Evolutionary conservation across 495 filamentous ascomycete species (phyloP).

Genomic region (Penicillium cataractarum): DNA sequence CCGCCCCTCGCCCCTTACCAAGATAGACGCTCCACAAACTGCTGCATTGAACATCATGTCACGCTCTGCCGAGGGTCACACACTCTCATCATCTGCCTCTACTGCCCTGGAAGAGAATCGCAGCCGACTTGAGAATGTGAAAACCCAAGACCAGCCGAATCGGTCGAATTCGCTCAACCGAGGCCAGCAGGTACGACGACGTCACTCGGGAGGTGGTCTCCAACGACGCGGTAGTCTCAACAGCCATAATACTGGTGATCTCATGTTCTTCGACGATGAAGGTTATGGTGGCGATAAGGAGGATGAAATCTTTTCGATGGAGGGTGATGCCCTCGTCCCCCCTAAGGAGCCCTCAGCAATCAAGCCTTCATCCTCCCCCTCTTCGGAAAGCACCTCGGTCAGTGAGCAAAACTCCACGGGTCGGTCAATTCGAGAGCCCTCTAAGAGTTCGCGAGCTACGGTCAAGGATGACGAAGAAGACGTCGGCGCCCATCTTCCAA

Average conservation of each 20-base stretch:
- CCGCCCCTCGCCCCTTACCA: slow-evolving; percentile 22
- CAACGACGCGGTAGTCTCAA: slow-evolving; percentile 68
- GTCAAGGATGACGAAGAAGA: slow-evolving; percentile 23
- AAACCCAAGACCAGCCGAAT: slow-evolving; percentile 33
- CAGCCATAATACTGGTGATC: slow-evolving; percentile 60
- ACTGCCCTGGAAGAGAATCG: slow-evolving; percentile 44
- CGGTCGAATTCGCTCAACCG: slow-evolving; percentile 41
- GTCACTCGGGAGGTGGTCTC: slow-evolving; percentile 81
- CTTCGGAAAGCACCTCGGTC: slow-evolving; percentile 5
- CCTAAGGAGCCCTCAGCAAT: slow-evolving; percentile 3
- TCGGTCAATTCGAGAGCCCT: slow-evolving; percentile 5
- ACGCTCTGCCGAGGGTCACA: slow-evolving; percentile 28
- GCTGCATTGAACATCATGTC: slow-evolving; percentile 39
- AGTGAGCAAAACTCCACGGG: slow-evolving; percentile 5
- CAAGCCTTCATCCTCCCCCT: slow-evolving; percentile 12
- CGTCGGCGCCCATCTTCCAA: slow-evolving; percentile 44
- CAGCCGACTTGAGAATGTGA: slow-evolving; percentile 38
- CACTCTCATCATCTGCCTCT: slow-evolving; percentile 49
- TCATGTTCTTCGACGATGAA: slow-evolving; percentile 85
- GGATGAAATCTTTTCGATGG: slow-evolving; percentile 76
- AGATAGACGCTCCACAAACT: slow-evolving; percentile 23
- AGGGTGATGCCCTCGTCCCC: slow-evolving; percentile 50
- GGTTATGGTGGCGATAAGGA: slow-evolving; percentile 81
- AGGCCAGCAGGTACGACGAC: slow-evolving; percentile 49
- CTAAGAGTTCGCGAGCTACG: slow-evolving; percentile 6